phyloP scores from a whole-genome alignment of 768 basidiomycete genomes.

The Sutorius australiensis region DNA sequence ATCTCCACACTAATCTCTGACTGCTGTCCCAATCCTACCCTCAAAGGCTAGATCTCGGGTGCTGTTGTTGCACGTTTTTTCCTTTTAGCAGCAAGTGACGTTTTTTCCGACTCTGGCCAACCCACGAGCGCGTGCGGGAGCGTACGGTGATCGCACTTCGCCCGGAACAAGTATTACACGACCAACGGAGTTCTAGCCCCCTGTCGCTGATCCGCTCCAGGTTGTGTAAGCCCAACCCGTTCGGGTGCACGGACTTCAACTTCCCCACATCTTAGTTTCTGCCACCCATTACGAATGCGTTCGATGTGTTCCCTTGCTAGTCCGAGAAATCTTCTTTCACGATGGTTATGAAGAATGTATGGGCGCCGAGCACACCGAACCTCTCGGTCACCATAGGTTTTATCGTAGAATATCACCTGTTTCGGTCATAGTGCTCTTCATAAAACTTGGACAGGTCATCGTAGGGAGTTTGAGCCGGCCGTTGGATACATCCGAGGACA shows the following conservation, averaged over 20 bases:
- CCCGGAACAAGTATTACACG: not conserved
- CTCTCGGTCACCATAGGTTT: not conserved
- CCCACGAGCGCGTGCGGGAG: not conserved
- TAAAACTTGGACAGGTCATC: conserved; percentile 41
- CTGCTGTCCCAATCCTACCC: not conserved
- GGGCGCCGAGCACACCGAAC: not conserved
- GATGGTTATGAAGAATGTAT: too few relatives aligned
- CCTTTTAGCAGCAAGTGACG: not conserved
- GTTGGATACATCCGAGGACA: conserved; percentile 47
- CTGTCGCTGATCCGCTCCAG: not conserved
- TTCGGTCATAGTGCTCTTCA: conserved; percentile 35
- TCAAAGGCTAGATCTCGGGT: conserved; percentile 12
- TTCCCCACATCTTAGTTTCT: not conserved
- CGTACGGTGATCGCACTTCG: conserved; percentile 6
- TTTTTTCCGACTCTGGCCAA: not conserved
- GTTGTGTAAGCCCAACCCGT: not conserved
- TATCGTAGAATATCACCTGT: conserved; percentile 18
- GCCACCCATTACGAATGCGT: not conserved
- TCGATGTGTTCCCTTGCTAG: not conserved
- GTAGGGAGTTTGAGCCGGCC: conserved; percentile 48
- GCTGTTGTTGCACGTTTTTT: conserved; percentile 5
- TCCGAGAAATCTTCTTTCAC: not conserved
- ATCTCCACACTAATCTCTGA: conserved; percentile 9
- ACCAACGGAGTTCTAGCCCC: not conserved
- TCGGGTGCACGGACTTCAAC: not conserved